Evolutionary conservation across 352 stramenopile species (phyloP).

Genomic region (Thraustochytrium sp.): DNA sequence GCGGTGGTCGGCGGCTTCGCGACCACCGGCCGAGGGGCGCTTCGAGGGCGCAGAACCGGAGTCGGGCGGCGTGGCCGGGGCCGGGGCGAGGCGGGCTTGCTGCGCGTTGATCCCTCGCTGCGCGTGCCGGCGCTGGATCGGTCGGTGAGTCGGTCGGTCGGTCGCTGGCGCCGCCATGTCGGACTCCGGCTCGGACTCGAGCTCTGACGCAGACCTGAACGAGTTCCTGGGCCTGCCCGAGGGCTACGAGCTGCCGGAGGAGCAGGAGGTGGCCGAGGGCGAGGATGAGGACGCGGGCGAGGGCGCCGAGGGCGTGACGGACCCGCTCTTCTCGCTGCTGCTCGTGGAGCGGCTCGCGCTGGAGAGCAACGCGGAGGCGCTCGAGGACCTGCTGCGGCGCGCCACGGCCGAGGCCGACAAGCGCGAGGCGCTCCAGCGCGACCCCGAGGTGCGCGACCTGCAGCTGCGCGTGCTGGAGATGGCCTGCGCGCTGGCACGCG

Average conservation of each 20-base stretch:
- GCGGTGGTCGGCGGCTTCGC: neutral
- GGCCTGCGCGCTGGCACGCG: neutral
- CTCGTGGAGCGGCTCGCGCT: neutral
- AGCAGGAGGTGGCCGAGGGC: neutral
- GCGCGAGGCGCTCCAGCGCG: neutral
- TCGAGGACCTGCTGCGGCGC: neutral
- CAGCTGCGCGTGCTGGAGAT: constrained; percentile 17
- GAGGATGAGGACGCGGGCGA: neutral
- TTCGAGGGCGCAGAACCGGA: neutral
- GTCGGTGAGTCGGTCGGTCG: neutral
- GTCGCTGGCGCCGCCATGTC: neutral
- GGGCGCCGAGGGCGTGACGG: neutral
- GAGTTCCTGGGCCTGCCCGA: constrained; percentile 27
- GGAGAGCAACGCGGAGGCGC: constrained; percentile 21
- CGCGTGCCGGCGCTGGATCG: neutral
- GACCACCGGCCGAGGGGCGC: neutral
- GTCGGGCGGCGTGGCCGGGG: too few relatives aligned
- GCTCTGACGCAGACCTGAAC: constrained; percentile 28
- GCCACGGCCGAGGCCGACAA: neutral
- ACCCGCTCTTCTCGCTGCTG: constrained; percentile 20
- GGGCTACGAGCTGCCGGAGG: neutral
- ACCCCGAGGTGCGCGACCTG: neutral
- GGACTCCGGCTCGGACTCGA: constrained; percentile 4
- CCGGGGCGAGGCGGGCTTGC: neutral
- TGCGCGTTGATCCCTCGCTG: too few relatives aligned